These are phyloP conservation scores for Aureobasidium sp. DNA, from an alignment of 2,329 filamentous ascomycete species.

Conservation along the genomic window DNA sequence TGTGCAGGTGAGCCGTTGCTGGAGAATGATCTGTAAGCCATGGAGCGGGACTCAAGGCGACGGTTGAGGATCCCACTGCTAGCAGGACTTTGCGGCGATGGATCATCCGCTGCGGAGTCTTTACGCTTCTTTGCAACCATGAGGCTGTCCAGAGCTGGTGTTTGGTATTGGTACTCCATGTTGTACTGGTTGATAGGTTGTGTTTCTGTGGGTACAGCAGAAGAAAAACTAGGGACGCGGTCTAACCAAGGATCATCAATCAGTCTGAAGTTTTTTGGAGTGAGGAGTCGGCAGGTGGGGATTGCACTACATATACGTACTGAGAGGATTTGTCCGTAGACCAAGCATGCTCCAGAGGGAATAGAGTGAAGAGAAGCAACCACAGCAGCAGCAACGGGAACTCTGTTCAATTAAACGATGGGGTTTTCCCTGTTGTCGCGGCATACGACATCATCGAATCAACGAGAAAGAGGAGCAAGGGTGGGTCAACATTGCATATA, in stretches of 20 bases:
- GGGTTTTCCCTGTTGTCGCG: not conserved
- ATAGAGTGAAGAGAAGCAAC: not conserved
- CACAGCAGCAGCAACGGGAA: constrained; percentile 2
- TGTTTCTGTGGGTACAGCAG: not conserved
- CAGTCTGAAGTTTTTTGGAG: not conserved
- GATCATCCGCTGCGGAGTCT: not conserved
- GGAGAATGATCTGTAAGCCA: not conserved
- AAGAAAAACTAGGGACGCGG: not conserved
- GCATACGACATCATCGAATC: not conserved
- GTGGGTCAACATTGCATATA: not conserved
- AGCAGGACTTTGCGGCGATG: not conserved
- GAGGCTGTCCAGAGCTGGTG: not conserved
- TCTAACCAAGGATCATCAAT: not conserved
- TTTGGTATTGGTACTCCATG: not conserved
- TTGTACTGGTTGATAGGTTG: not conserved
- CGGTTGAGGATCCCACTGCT: not conserved
- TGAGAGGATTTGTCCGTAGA: not conserved
- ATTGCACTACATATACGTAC: not conserved
- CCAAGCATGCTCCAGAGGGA: constrained; percentile 7
- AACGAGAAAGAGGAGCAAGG: not conserved
- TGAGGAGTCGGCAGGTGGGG: not conserved
- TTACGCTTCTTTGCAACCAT: constrained; percentile 1
- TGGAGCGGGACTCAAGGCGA: not conserved
- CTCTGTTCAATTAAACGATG: not conserved
- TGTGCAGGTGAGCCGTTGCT: not conserved